phyloP scores from a whole-genome alignment of 2,329 filamentous ascomycete species.

The Apiospora hydei region DNA sequence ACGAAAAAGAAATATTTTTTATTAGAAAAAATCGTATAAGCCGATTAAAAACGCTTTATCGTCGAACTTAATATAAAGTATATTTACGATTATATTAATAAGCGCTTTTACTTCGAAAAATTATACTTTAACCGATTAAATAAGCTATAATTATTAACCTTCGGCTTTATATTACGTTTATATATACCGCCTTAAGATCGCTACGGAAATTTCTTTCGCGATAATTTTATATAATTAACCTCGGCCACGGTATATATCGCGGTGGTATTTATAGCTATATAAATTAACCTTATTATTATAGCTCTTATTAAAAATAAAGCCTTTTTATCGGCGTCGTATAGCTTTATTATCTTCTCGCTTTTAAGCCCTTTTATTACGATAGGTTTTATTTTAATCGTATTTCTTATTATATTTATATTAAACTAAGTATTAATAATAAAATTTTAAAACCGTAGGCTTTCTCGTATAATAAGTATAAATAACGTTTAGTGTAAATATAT shows the following conservation, averaged over 20 bases:
- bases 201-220: not conserved
- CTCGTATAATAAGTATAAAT: not conserved
- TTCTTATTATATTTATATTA: not conserved
- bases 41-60: not conserved
- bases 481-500: not conserved
- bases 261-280: not conserved
- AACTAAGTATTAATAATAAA: not conserved
- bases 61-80: not conserved
- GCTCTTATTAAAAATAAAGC: not conserved
- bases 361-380: not conserved
- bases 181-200: not conserved
- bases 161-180: not conserved
- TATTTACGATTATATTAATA: not conserved
- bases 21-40: not conserved
- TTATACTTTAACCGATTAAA: not conserved
- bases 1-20: not conserved
- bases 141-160: not conserved
- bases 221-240: not conserved
- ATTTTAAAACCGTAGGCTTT: not conserved
- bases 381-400: not conserved
- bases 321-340: not conserved
- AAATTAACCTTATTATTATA: not conserved
- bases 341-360: not conserved
- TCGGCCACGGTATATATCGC: not conserved
- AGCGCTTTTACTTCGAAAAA: not conserved